Percentiles rank a stretch among this genome's conserved stretches.
Evolutionary conservation across 192 early-diverging fungal genomes (phyloP).

Genomic region (Backusella psychrophila): DNA sequence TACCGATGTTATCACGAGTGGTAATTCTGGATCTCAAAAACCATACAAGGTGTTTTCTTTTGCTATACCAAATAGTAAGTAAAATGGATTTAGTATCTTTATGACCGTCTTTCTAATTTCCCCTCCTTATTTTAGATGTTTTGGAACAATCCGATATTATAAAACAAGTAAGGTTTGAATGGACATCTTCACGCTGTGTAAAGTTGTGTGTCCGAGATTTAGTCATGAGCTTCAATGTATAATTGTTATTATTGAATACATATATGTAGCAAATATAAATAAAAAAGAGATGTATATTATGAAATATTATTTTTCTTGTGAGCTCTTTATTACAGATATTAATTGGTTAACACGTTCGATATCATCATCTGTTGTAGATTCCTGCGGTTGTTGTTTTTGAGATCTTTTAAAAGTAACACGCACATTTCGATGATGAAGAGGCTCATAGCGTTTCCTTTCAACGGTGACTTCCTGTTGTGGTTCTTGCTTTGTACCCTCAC

Average conservation of each 20-base stretch:
- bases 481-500: not conserved
- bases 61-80: constrained; percentile 30
- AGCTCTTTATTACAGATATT: constrained; percentile 5
- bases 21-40: constrained; percentile 38
- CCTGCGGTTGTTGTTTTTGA: not conserved
- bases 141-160: constrained; percentile 34
- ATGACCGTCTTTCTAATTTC: not conserved
- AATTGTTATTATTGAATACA: constrained; percentile 7
- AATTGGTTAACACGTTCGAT: not conserved
- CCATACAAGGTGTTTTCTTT: constrained; percentile 43
- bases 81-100: not conserved
- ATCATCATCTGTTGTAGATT: not conserved
- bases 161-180: constrained; percentile 45
- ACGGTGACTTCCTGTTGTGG: too few relatives aligned
- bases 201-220: constrained; percentile 48
- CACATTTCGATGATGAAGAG: not conserved
- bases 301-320: not conserved
- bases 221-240: constrained; percentile 62
- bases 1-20: constrained; percentile 1
- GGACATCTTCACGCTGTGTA: constrained; percentile 46
- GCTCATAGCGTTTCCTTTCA: not conserved
- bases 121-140: not conserved
- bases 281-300: not conserved
- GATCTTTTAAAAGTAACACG: not conserved
- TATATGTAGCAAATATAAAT: not conserved